A percentile compares a stretch with the other conserved stretches of the same genome.
Conservation (phyloP, 345 rosid genomes). For the Mallotus nudiflorus region DNA sequence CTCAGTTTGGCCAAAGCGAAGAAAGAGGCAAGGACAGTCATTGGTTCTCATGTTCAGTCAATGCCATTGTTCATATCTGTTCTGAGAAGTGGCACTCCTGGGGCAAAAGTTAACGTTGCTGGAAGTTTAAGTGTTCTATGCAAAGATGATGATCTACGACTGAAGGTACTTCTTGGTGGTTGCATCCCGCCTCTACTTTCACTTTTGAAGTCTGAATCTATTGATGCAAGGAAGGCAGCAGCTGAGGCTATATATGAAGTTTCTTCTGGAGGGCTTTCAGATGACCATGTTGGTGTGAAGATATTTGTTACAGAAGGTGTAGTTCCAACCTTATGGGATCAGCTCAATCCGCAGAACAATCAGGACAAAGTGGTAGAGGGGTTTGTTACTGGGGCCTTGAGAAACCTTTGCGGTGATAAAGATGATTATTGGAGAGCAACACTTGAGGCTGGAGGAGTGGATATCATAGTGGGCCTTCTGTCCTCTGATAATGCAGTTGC, state of each 20-base stretch:
- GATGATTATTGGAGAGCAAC: conserved; percentile 72
- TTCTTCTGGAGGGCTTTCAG: conserved; percentile 74
- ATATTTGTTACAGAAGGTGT: conserved; percentile 89
- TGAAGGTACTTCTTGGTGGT: conserved; percentile 85
- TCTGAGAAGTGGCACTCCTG: conserved; percentile 67
- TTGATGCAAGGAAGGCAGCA: conserved; percentile 74
- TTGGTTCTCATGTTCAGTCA: conserved; percentile 74
- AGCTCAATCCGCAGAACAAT: conserved; percentile 53
- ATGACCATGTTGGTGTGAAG: conserved; percentile 78
- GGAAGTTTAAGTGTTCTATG: conserved; percentile 59
- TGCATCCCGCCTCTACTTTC: conserved; percentile 85
- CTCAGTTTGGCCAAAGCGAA: conserved; percentile 63
- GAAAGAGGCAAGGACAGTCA: conserved; percentile 68
- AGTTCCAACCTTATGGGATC: conserved; percentile 79
- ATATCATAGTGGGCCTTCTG: conserved; percentile 67
- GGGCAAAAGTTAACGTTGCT: conserved; percentile 77
- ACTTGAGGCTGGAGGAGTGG: conserved; percentile 71
- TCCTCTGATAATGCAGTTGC: conserved; percentile 73
- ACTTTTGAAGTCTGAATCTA: conserved; percentile 68
- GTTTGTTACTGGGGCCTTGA: conserved; percentile 76
- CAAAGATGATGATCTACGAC: conserved; percentile 73
- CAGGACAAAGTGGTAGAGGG: conserved; percentile 82
- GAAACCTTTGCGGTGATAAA: conserved; percentile 80
- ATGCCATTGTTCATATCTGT: conserved; percentile 84
- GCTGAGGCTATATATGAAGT: conserved; percentile 84